These are phyloP conservation scores for Cercophora newfieldiana DNA, from an alignment of 495 filamentous ascomycete species.

Conservation along the genomic window DNA sequence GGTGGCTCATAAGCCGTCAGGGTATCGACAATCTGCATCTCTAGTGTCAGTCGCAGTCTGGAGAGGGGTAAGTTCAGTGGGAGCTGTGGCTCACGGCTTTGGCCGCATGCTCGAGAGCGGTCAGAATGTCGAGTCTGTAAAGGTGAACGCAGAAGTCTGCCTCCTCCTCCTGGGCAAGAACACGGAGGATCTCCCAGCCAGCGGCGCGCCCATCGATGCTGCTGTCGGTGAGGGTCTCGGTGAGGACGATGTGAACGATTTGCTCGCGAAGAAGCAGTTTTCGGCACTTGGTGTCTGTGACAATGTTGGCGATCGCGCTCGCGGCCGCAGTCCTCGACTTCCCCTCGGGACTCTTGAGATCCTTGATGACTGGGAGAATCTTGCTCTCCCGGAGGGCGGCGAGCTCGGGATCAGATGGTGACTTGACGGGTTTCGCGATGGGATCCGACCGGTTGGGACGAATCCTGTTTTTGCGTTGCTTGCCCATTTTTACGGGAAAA, in stretches of 20 bases:
- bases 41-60: not conserved
- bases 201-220: slow-evolving; percentile 57
- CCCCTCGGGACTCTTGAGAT: slow-evolving; percentile 55
- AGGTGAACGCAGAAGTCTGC: slow-evolving; percentile 62
- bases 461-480: slow-evolving; percentile 43
- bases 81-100: slow-evolving; percentile 43
- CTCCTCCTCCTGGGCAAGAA: slow-evolving; percentile 59
- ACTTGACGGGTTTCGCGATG: slow-evolving; percentile 51
- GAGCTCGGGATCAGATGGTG: slow-evolving; percentile 55
- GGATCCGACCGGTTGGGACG: slow-evolving; percentile 44
- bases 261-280: slow-evolving; percentile 62
- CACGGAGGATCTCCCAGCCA: slow-evolving; percentile 61
- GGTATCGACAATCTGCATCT: slow-evolving; percentile 44
- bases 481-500: slow-evolving; percentile 37
- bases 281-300: slow-evolving; percentile 57
- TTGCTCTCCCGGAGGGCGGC: slow-evolving; percentile 56
- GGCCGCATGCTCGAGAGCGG: slow-evolving; percentile 53
- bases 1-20: slow-evolving; percentile 37
- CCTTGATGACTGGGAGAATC: slow-evolving; percentile 58
- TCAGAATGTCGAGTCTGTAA: slow-evolving; percentile 57
- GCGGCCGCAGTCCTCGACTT: slow-evolving; percentile 55
- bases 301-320: slow-evolving; percentile 56
- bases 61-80: not conserved
- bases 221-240: slow-evolving; percentile 59
- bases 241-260: slow-evolving; percentile 59